Conservation (phyloP, 176 grass and related monocot genomes). For the Triticum aestivum region DNA sequence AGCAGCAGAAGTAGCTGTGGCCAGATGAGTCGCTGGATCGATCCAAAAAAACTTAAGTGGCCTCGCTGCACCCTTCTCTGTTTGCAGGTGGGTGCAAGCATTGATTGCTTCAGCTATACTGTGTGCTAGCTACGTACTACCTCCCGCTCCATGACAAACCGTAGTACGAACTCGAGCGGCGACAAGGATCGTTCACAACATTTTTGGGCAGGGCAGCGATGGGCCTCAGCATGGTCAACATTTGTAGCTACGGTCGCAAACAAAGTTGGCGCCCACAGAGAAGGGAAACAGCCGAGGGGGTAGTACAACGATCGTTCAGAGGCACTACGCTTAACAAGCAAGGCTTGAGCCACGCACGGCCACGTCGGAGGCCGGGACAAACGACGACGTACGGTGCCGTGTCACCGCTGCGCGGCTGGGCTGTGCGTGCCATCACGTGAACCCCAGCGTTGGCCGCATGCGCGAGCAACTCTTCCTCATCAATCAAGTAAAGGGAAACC, state of each 20-base stretch:
- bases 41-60: neutral
- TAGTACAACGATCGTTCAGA: neutral
- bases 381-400: neutral
- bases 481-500: neutral
- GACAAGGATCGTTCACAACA: neutral
- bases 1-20: neutral
- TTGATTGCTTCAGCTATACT: neutral
- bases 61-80: neutral
- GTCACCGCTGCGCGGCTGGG: neutral
- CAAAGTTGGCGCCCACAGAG: conserved; percentile 13
- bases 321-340: neutral
- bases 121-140: neutral
- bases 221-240: neutral
- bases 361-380: conserved; percentile 12
- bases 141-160: neutral
- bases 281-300: neutral
- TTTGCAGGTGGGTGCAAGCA: neutral
- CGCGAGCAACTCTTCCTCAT: neutral
- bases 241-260: conserved; percentile 1
- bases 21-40: neutral
- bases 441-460: neutral
- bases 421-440: conserved; percentile 6
- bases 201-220: neutral
- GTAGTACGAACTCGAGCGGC: neutral
- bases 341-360: neutral